Evolutionary conservation across 345 rosid species (phyloP).

Genomic region (Streptanthus diversifolius): DNA sequence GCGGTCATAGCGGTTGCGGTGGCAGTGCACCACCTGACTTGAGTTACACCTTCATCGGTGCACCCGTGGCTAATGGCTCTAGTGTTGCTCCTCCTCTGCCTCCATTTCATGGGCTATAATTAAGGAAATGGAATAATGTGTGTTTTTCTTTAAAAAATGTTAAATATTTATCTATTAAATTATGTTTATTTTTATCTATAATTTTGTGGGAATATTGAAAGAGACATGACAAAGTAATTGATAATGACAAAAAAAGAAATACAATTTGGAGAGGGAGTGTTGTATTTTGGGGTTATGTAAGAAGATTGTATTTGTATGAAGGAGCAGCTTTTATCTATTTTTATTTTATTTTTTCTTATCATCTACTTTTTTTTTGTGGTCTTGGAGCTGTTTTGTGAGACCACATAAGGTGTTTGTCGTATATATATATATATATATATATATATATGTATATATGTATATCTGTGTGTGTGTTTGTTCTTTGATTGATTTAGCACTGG

Average conservation of each 20-base stretch:
- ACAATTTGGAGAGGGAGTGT: conserved; percentile 19
- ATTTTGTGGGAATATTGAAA: conserved; percentile 19
- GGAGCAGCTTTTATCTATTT: conserved; percentile 23
- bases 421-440: too few relatives aligned
- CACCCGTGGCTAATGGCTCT: conserved; percentile 36
- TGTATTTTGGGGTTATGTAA: conserved; percentile 15
- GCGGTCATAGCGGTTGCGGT: conserved; percentile 10
- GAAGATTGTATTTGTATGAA: conserved; percentile 25
- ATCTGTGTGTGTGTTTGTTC: too few relatives aligned
- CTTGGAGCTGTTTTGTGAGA: conserved; percentile 25
- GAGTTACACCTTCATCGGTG: conserved; percentile 37
- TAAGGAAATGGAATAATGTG: not conserved
- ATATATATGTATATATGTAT: too few relatives aligned
- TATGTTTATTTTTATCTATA: not conserved
- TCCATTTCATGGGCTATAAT: conserved; percentile 23
- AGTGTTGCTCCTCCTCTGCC: conserved; percentile 12
- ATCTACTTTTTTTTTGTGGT: not conserved
- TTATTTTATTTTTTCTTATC: not conserved
- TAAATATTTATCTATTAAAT: not conserved
- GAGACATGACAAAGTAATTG: conserved; percentile 29
- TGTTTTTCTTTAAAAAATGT: not conserved
- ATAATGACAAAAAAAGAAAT: conserved; percentile 29
- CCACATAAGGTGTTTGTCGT: not conserved
- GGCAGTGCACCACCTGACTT: conserved; percentile 10
- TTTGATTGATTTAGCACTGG: too few relatives aligned